Evolutionary conservation across 441 rosid species (phyloP).

Genomic region (Croton laevigatus): DNA sequence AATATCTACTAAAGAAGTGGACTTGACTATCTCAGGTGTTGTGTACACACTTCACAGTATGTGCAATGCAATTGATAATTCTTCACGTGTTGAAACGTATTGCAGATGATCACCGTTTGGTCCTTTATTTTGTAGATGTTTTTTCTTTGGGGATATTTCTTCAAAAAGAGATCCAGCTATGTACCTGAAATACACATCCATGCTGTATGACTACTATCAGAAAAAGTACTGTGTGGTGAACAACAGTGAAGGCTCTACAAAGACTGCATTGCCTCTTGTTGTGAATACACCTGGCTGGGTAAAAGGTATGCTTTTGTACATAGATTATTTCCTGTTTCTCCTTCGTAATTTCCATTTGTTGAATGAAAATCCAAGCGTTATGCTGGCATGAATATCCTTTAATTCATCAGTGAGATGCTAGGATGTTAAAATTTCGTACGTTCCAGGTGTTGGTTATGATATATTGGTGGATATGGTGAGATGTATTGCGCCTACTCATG

Average conservation of each 20-base stretch:
- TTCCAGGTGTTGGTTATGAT: slow-evolving; percentile 83
- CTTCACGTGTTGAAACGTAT: not conserved
- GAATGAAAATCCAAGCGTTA: not conserved
- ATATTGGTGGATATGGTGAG: slow-evolving; percentile 70
- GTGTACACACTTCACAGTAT: not conserved
- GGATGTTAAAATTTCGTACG: slow-evolving; percentile 11
- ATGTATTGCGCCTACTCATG: slow-evolving; percentile 69
- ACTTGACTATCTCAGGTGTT: not conserved
- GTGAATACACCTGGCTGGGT: slow-evolving; percentile 98
- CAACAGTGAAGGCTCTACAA: slow-evolving; percentile 32
- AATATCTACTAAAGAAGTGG: slow-evolving; percentile 1
- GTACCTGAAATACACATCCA: slow-evolving; percentile 57
- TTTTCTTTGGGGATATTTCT: slow-evolving; percentile 87
- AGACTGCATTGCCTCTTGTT: slow-evolving; percentile 64
- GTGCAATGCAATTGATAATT: not conserved
- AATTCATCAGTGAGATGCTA: not conserved
- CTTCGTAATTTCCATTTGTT: not conserved
- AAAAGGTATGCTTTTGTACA: slow-evolving; percentile 54
- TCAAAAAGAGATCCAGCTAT: slow-evolving; percentile 79
- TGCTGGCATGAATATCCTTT: not conserved
- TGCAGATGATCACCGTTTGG: slow-evolving; percentile 6
- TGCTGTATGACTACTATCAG: slow-evolving; percentile 59
- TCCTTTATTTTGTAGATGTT: slow-evolving; percentile 45
- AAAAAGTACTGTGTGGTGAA: slow-evolving; percentile 37
- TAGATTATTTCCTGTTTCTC: slow-evolving; percentile 10